phyloP scores from a whole-genome alignment of 352 stramenopile genomes.

The Phytophthora fragariae region DNA sequence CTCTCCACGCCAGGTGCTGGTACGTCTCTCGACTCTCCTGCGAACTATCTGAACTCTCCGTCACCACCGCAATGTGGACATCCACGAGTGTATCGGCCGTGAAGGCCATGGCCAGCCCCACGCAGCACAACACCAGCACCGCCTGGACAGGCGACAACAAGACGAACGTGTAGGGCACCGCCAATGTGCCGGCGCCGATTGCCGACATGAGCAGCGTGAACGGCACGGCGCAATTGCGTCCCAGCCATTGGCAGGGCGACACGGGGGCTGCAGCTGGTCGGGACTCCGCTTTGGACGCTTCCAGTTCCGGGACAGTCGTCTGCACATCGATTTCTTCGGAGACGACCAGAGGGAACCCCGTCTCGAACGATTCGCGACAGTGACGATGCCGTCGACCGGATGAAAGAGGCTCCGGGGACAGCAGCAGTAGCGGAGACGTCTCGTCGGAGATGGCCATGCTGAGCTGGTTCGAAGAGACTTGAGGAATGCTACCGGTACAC shows the following conservation, averaged over 20 bases:
- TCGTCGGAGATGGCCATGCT: conserved; percentile 29
- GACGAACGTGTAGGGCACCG: conserved; percentile 76
- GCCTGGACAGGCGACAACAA: conserved; percentile 54
- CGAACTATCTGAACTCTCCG: conserved; percentile 20
- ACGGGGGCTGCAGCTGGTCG: not conserved
- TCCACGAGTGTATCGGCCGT: conserved; percentile 71
- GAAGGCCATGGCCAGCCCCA: conserved; percentile 75
- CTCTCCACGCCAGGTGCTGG: conserved; percentile 66
- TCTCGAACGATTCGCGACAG: conserved; percentile 45
- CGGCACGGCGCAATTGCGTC: conserved; percentile 41
- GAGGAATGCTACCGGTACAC: not conserved
- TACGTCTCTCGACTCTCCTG: conserved; percentile 68
- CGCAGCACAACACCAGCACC: conserved; percentile 50
- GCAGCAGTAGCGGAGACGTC: conserved; percentile 35
- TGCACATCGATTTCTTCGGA: conserved; percentile 26
- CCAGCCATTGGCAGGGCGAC: conserved; percentile 36
- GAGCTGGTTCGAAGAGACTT: conserved; percentile 1
- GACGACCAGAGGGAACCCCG: conserved; percentile 43
- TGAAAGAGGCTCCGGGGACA: conserved; percentile 21
- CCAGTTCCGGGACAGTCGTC: conserved; percentile 18
- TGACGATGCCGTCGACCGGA: conserved; percentile 19
- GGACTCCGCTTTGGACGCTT: not conserved
- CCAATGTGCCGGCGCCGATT: conserved; percentile 61
- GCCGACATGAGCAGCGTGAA: conserved; percentile 70
- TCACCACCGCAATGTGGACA: conserved; percentile 64